Percentiles rank a stretch among this genome's conserved stretches.
These are phyloP conservation scores for Beauveria caledonica DNA, from an alignment of 2,329 filamentous ascomycete genomes.

Conservation along the genomic window DNA sequence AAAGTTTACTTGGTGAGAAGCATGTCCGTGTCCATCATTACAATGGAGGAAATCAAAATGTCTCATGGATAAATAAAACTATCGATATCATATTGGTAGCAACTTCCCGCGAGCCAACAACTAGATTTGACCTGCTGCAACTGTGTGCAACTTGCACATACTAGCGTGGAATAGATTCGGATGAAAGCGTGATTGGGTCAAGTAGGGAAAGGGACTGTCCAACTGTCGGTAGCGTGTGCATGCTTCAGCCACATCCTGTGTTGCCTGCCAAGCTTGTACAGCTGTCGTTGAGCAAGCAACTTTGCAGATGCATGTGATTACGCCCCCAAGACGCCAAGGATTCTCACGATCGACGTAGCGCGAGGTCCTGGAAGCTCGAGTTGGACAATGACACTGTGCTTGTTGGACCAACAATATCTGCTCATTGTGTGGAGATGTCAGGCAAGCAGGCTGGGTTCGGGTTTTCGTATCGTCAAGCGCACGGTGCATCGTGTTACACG, in stretches of 20 bases:
- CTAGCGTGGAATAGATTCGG: neutral
- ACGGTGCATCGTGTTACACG: neutral
- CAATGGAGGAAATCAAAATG: too few species aligned
- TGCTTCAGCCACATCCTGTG: neutral
- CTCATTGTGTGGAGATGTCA: too few species aligned
- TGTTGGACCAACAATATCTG: too few species aligned
- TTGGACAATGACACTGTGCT: neutral
- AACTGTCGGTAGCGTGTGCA: neutral
- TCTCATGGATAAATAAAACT: neutral
- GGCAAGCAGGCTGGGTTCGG: neutral
- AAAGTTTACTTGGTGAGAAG: too few species aligned
- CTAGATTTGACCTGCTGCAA: neutral
- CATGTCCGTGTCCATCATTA: too few species aligned
- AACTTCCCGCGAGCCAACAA: neutral
- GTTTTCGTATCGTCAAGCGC: neutral
- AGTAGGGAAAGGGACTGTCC: neutral
- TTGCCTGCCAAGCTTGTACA: too few species aligned
- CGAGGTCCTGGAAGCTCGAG: too few species aligned
- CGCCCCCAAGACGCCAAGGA: neutral
- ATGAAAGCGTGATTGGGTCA: neutral
- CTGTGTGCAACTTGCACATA: neutral
- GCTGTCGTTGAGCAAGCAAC: neutral
- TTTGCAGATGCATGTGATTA: neutral
- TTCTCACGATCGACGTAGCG: too few species aligned
- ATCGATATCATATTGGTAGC: too few species aligned